Evolutionary conservation across 306 rosid species (phyloP).

Genomic region (Hippophae tibetana): DNA sequence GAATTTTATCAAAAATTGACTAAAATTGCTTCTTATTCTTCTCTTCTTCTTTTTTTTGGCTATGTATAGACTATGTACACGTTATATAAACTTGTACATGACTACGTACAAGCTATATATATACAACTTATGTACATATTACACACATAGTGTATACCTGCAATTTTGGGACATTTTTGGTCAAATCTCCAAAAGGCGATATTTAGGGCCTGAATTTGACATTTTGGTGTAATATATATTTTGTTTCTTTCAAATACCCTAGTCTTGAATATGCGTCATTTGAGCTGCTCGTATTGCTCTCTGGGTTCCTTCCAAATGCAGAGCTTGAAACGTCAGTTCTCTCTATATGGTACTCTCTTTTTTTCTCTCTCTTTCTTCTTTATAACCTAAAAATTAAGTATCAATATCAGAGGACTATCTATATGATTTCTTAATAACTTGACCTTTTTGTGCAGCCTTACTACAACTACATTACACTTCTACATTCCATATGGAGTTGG

Average conservation of each 20-base stretch:
- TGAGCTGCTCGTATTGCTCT: conserved; percentile 47
- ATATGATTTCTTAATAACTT: not conserved
- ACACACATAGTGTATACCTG: no score
- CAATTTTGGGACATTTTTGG: no score
- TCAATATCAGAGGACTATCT: not conserved
- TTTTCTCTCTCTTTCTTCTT: not conserved
- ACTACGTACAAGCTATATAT: no score
- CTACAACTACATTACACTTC: conserved; percentile 38
- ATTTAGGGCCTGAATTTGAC: no score
- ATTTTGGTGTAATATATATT: no score
- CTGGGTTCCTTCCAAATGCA: conserved; percentile 51
- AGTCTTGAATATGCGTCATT: conserved; percentile 71
- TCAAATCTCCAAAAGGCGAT: no score
- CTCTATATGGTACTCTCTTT: conserved; percentile 37
- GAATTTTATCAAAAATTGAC: not conserved
- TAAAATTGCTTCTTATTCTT: no score
- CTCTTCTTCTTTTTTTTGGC: no score
- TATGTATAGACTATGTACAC: no score
- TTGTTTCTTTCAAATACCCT: no score
- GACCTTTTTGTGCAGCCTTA: conserved; percentile 35
- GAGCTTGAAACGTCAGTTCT: conserved; percentile 54
- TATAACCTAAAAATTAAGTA: not conserved
- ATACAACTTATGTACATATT: no score
- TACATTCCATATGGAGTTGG: conserved; percentile 46
- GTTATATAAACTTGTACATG: no score